A percentile compares a stretch with the other conserved stretches of the same genome.
phyloP scores from a whole-genome alignment of 2,329 filamentous ascomycete species.

The Byssochlamys sp. region DNA sequence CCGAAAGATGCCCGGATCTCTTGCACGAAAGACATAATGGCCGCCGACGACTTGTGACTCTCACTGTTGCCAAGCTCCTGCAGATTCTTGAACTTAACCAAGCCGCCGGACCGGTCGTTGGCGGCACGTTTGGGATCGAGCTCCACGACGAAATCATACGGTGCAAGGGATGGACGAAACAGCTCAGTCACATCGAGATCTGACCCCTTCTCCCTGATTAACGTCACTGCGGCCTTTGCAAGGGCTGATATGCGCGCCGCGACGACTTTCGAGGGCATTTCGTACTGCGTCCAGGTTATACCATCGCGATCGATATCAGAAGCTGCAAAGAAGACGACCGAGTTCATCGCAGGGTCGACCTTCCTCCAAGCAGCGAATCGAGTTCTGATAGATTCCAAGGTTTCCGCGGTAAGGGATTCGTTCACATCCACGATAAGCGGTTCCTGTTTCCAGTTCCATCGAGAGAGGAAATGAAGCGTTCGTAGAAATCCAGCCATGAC shows the following conservation, averaged over 20 bases:
- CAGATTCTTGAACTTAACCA: slow-evolving; percentile 65
- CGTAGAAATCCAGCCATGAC: slow-evolving; percentile 71
- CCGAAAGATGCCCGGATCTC: slow-evolving; percentile 61
- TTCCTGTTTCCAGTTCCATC: slow-evolving; percentile 84
- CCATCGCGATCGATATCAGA: slow-evolving; percentile 70
- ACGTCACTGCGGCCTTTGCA: slow-evolving; percentile 62
- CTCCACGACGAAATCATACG: slow-evolving; percentile 80
- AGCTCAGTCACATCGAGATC: slow-evolving; percentile 50
- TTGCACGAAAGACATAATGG: slow-evolving; percentile 52
- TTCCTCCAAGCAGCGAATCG: slow-evolving; percentile 76
- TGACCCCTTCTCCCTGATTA: slow-evolving; percentile 47
- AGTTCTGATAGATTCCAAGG: slow-evolving; percentile 55
- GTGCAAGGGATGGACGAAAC: slow-evolving; percentile 61
- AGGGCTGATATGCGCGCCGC: slow-evolving; percentile 74
- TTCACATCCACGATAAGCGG: slow-evolving; percentile 72
- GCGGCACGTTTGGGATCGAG: slow-evolving; percentile 49
- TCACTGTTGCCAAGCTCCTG: slow-evolving; percentile 39
- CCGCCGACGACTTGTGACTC: slow-evolving; percentile 47
- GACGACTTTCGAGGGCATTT: slow-evolving; percentile 65
- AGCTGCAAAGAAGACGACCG: slow-evolving; percentile 68
- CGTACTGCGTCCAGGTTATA: slow-evolving; percentile 65
- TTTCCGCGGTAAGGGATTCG: slow-evolving; percentile 49
- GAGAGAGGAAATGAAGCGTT: slow-evolving; percentile 66
- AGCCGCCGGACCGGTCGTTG: slow-evolving; percentile 28
- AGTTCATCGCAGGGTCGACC: slow-evolving; percentile 80